A percentile compares a stretch with the other conserved stretches of the same genome.
These are phyloP conservation scores for Brasenia schreberi DNA, from an alignment of 164 flowering plant species.

Conservation along the genomic window DNA sequence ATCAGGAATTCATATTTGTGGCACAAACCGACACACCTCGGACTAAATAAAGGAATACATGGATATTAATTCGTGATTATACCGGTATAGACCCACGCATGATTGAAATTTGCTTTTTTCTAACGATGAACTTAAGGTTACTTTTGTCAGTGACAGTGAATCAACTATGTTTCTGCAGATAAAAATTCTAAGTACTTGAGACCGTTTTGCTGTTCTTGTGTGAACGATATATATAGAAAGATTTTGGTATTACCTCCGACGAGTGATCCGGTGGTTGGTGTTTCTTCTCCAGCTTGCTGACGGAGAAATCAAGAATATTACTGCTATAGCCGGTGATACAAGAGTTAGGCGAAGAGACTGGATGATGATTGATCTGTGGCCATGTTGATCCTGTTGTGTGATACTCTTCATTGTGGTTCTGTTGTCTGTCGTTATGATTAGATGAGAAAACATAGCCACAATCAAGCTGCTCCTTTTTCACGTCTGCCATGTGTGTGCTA, in stretches of 20 bases:
- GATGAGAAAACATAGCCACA: constrained; percentile 20
- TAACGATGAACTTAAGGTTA: neutral
- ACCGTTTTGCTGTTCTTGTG: no score
- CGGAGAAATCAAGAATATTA: constrained; percentile 59
- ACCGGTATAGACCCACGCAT: no score
- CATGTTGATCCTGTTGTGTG: constrained; percentile 26
- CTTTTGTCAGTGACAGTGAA: neutral
- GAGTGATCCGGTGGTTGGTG: constrained; percentile 45
- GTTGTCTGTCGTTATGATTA: constrained; percentile 1
- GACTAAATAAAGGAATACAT: no score
- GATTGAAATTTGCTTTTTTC: no score
- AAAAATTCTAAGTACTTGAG: no score
- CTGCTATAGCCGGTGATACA: constrained; percentile 50
- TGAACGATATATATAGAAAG: no score
- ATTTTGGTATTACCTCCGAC: constrained; percentile 33
- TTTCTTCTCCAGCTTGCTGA: constrained; percentile 18
- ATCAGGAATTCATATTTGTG: neutral
- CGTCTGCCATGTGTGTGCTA: constrained; percentile 20
- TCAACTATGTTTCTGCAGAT: no score
- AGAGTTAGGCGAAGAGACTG: constrained; percentile 48
- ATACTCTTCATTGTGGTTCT: constrained; percentile 18
- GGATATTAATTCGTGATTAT: no score
- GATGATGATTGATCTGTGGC: constrained; percentile 24
- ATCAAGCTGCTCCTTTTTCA: constrained; percentile 45
- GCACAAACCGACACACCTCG: no score